These are phyloP conservation scores for Terfezia boudieri DNA, from an alignment of 495 filamentous ascomycete species.

Conservation along the genomic window DNA sequence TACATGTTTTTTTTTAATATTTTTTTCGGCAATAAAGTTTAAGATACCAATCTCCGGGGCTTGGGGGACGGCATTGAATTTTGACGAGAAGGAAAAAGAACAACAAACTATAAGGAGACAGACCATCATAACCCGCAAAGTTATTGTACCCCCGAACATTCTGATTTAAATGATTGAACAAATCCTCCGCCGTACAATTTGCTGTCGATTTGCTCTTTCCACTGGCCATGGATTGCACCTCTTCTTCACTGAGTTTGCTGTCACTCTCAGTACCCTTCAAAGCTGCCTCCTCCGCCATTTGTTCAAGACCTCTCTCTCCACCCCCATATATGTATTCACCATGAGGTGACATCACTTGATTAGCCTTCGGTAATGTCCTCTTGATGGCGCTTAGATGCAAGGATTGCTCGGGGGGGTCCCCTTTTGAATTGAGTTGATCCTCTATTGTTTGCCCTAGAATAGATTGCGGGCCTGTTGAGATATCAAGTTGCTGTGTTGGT, in stretches of 20 bases:
- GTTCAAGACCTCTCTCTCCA: conserved; percentile 7
- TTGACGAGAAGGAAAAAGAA: not conserved
- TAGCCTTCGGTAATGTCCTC: too few species aligned
- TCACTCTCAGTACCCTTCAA: not conserved
- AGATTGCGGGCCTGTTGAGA: too few species aligned
- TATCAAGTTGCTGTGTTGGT: too few species aligned
- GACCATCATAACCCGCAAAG: conserved; percentile 16
- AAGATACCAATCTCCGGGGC: not conserved
- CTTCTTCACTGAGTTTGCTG: not conserved
- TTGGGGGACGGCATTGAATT: not conserved
- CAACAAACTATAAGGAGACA: not conserved
- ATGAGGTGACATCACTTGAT: too few species aligned
- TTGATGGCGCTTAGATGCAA: too few species aligned
- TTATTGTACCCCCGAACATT: conserved; percentile 15
- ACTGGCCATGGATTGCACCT: not conserved
- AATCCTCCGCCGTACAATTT: conserved; percentile 14
- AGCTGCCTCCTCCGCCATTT: conserved; percentile 4
- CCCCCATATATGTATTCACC: too few species aligned
- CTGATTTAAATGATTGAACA: conserved; percentile 16
- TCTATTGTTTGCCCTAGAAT: too few species aligned
- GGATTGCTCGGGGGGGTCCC: too few species aligned
- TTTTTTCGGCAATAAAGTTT: too few species aligned
- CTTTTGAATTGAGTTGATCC: too few species aligned
- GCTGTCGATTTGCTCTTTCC: conserved; percentile 3
- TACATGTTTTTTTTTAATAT: not conserved